Evolutionary conservation across 768 basidiomycete species (phyloP).

Genomic region (Leccinum barrowsii): DNA sequence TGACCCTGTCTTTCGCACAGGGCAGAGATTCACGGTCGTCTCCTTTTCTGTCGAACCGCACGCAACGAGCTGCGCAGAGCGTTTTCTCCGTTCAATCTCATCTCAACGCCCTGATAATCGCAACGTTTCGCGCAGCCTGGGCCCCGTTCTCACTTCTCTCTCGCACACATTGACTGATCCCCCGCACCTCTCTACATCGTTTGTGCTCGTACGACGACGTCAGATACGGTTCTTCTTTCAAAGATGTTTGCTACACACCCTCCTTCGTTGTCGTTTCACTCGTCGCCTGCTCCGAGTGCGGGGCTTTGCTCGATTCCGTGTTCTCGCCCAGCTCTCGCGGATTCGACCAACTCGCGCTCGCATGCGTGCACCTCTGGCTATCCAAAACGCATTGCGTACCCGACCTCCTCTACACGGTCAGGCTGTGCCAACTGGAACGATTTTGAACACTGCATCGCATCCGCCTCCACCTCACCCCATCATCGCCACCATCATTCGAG

Average conservation of each 20-base stretch:
- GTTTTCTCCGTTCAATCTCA: conserved; percentile 23
- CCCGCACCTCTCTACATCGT: conserved; percentile 2
- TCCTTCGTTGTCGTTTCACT: conserved; percentile 1
- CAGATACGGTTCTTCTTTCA: background rate
- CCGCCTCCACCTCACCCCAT: background rate
- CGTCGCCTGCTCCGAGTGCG: background rate
- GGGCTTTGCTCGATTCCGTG: background rate
- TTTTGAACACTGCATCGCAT: conserved; percentile 1
- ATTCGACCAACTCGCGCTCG: conserved; percentile 25
- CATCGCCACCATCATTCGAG: conserved; percentile 7
- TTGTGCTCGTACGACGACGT: conserved; percentile 7
- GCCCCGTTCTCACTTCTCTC: conserved; percentile 5
- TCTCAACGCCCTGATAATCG: conserved; percentile 19
- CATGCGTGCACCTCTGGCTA: conserved; percentile 1
- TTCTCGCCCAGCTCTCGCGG: conserved; percentile 21
- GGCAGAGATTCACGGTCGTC: background rate
- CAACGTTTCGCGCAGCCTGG: conserved; percentile 15
- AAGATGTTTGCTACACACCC: conserved; percentile 20
- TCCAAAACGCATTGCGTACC: conserved; percentile 13
- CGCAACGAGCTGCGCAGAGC: conserved; percentile 29
- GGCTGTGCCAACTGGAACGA: conserved; percentile 9
- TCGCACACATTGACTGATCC: conserved; percentile 9
- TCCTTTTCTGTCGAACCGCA: conserved; percentile 5
- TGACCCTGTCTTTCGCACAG: background rate
- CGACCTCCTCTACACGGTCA: conserved; percentile 18